Evolutionary conservation across 257 asterid genomes (phyloP).

Genomic region (Anisodus tanguticus): DNA sequence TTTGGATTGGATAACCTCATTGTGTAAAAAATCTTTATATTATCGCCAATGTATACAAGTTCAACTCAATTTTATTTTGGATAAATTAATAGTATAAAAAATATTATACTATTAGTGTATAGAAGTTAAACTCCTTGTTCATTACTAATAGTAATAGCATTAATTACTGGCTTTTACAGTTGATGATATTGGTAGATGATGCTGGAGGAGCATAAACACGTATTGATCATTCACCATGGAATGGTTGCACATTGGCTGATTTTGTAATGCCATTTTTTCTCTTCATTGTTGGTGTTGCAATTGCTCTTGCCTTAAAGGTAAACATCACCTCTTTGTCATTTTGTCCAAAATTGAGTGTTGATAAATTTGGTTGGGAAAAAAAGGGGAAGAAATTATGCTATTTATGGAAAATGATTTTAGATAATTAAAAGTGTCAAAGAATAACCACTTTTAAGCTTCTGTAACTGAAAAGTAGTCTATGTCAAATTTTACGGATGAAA

Average conservation of each 20-base stretch:
- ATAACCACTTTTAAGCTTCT: neutral
- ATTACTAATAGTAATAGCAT: no score
- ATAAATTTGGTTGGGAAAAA: no score
- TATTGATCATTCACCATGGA: slow-evolving; percentile 94
- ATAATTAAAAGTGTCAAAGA: no score
- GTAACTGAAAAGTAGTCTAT: neutral
- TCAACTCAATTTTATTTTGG: neutral
- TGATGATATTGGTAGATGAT: slow-evolving; percentile 90
- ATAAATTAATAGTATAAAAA: neutral
- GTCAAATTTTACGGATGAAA: neutral
- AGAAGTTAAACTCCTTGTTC: neutral
- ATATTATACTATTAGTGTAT: neutral
- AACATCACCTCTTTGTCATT: neutral
- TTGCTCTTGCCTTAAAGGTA: slow-evolving; percentile 90
- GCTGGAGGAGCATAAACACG: slow-evolving; percentile 72
- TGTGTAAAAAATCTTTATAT: neutral
- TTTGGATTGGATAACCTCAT: neutral
- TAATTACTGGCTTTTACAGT: neutral
- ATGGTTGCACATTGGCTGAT: slow-evolving; percentile 90
- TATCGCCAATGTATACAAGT: neutral
- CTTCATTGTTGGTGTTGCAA: slow-evolving; percentile 89
- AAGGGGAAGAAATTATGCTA: no score
- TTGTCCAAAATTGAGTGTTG: no score
- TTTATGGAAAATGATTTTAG: no score
- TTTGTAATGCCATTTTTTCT: slow-evolving; percentile 89